Conservation (phyloP, 2,329 filamentous ascomycete genomes). For the Trichoderma simmonsii region DNA sequence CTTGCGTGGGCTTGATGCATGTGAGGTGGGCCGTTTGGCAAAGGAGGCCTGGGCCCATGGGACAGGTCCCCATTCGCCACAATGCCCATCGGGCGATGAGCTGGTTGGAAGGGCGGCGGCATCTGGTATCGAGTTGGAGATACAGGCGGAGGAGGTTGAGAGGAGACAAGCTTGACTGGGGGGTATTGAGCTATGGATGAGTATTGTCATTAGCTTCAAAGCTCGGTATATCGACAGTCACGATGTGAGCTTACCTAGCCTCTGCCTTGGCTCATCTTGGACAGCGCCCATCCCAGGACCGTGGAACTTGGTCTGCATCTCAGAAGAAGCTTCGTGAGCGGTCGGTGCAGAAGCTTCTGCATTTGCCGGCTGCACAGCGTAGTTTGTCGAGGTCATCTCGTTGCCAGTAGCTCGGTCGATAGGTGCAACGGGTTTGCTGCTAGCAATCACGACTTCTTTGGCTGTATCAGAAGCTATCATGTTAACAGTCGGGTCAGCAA, state of each 20-base stretch:
- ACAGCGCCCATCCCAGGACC: neutral
- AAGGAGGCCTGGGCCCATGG: conserved; percentile 32
- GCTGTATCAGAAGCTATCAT: neutral
- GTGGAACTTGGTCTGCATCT: conserved; percentile 5
- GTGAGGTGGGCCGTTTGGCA: conserved; percentile 34
- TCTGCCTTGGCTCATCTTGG: conserved; percentile 16
- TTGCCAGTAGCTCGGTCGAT: neutral
- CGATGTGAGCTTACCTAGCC: conserved; percentile 19
- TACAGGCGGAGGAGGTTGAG: conserved; percentile 32
- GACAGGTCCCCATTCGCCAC: conserved; percentile 34
- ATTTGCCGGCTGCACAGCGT: conserved; percentile 5
- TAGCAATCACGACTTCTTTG: neutral
- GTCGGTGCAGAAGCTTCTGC: neutral
- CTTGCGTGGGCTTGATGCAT: conserved; percentile 52
- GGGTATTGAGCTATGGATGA: conserved; percentile 7
- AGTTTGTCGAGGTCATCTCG: neutral
- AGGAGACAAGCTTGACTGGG: conserved; percentile 7
- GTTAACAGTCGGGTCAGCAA: neutral
- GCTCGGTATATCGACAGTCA: neutral
- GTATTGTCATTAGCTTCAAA: neutral
- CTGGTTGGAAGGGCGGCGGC: conserved; percentile 43
- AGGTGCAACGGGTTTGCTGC: neutral
- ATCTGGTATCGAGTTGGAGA: conserved; percentile 41
- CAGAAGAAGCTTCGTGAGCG: conserved; percentile 11
- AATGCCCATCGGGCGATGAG: conserved; percentile 30